Evolutionary conservation across 306 rosid species (phyloP).

Genomic region (Prunus salicina): DNA sequence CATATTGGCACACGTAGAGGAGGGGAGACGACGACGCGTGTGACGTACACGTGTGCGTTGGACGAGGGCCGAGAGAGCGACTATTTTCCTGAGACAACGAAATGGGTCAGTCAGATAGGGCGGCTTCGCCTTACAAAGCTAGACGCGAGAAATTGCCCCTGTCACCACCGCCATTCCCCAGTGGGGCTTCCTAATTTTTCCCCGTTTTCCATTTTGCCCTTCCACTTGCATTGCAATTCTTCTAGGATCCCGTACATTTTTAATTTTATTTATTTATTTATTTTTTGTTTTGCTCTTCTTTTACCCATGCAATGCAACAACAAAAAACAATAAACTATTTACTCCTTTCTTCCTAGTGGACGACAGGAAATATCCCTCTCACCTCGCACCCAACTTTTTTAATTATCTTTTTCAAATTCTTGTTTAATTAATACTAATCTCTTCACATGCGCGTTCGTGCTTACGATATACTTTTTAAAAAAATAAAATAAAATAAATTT

Average conservation of each 20-base stretch:
- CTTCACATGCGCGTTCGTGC: fast-evolving
- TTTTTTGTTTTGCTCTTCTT: neutral
- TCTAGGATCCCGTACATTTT: constrained; percentile 4
- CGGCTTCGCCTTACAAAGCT: constrained; percentile 20
- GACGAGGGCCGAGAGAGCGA: neutral
- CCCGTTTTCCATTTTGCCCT: constrained; percentile 18
- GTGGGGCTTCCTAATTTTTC: neutral
- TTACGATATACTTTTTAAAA: no score
- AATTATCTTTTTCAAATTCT: neutral
- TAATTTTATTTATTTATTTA: neutral
- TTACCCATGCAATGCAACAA: neutral
- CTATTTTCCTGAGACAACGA: constrained; percentile 2
- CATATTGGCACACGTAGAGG: neutral
- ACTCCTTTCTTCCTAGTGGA: neutral
- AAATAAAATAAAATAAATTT: no score
- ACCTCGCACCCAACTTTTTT: neutral
- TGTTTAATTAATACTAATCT: neutral
- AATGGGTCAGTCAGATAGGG: constrained; percentile 46
- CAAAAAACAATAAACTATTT: neutral
- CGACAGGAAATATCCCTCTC: neutral
- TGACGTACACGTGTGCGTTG: constrained; percentile 9
- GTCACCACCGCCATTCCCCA: neutral
- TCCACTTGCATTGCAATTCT: neutral
- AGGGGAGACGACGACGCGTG: neutral
- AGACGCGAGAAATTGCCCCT: constrained; percentile 5